Conservation (phyloP, 148 eudicot species). For the Beta vulgaris region DNA sequence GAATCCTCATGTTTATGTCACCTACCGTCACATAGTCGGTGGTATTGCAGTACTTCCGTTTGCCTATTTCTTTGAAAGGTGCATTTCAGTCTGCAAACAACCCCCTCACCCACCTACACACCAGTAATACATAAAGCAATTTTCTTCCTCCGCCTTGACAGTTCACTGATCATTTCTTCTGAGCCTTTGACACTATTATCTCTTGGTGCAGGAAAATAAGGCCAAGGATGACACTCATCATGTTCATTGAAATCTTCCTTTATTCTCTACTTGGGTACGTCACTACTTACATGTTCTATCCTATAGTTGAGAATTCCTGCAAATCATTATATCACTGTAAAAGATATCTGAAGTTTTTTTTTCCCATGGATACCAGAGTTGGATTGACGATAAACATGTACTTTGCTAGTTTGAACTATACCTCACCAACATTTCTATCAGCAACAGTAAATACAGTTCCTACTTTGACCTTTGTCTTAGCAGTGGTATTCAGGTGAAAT, state of each 20-base stretch:
- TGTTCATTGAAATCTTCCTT: slow-evolving; percentile 39
- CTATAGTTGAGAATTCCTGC: neutral
- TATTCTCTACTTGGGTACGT: slow-evolving; percentile 47
- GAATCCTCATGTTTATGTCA: slow-evolving; percentile 50
- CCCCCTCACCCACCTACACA: neutral
- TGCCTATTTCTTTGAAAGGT: slow-evolving; percentile 49
- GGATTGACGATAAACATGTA: slow-evolving; percentile 48
- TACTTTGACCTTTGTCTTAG: slow-evolving; percentile 41
- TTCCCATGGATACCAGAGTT: slow-evolving; percentile 34
- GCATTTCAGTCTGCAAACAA: slow-evolving; percentile 1
- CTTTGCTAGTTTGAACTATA: slow-evolving; percentile 47
- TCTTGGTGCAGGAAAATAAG: slow-evolving; percentile 43
- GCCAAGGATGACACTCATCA: slow-evolving; percentile 39
- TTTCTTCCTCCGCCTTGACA: neutral
- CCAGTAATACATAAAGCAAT: slow-evolving; percentile 4
- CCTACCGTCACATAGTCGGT: slow-evolving; percentile 46
- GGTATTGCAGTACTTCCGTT: slow-evolving; percentile 39
- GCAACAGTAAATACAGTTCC: slow-evolving; percentile 48
- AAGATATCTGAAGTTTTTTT: slow-evolving; percentile 8
- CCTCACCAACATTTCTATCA: slow-evolving; percentile 51
- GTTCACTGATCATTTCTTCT: neutral
- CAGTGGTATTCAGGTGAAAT: slow-evolving; percentile 39
- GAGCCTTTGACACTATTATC: neutral
- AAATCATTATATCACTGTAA: neutral
- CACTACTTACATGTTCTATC: neutral